phyloP scores from a whole-genome alignment of 116 monocot species.

The Dioscorea cayenensis region DNA sequence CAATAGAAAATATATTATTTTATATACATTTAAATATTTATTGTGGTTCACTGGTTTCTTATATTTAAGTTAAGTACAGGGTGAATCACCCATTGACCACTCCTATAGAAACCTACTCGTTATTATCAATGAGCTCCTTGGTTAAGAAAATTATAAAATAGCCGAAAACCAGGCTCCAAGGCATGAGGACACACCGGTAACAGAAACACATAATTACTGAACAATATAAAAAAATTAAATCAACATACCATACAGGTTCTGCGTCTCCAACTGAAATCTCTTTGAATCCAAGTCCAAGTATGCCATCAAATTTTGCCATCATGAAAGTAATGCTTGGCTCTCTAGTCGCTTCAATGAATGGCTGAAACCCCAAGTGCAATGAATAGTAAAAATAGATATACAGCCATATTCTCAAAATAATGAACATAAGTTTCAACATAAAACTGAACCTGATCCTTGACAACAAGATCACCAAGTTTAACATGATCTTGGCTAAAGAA shows the following conservation, averaged over 20 bases:
- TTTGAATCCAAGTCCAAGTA: conserved; percentile 73
- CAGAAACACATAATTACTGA: neutral
- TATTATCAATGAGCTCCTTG: no score
- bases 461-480: conserved; percentile 61
- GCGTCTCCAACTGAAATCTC: conserved; percentile 64
- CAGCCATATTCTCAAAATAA: neutral
- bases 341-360: conserved; percentile 66
- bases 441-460: conserved; percentile 60
- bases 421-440: neutral
- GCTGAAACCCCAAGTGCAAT: conserved; percentile 18
- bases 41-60: no score
- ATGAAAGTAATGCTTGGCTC: conserved; percentile 61
- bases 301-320: conserved; percentile 69
- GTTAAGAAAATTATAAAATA: no score
- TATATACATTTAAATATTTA: no score
- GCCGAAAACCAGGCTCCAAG: no score
- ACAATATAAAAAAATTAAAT: neutral
- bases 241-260: conserved; percentile 50
- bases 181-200: neutral
- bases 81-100: no score
- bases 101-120: no score
- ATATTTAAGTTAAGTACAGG: no score
- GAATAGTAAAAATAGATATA: neutral
- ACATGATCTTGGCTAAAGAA: conserved; percentile 75
- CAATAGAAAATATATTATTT: no score